Conservation (phyloP, 2,329 filamentous ascomycete species). For the Monosporascus cannonballus region DNA sequence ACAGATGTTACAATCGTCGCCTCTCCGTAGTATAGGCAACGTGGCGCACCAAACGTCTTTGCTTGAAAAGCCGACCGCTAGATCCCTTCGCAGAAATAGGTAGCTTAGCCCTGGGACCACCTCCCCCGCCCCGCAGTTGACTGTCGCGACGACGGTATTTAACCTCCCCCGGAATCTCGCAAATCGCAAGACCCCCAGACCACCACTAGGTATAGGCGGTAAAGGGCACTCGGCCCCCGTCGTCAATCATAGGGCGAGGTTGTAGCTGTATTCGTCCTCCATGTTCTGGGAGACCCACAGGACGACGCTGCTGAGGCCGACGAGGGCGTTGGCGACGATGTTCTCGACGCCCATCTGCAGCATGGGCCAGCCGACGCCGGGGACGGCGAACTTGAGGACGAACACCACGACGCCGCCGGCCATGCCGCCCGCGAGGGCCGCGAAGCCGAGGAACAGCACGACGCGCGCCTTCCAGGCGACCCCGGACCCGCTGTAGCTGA, state of each 20-base stretch:
- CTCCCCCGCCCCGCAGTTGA: too few species aligned
- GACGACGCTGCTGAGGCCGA: conserved; percentile 57
- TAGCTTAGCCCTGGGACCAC: too few species aligned
- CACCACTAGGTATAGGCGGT: too few species aligned
- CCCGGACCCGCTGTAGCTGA: conserved; percentile 55
- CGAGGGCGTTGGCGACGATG: conserved; percentile 57
- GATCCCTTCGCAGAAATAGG: too few species aligned
- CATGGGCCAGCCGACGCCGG: conserved; percentile 51
- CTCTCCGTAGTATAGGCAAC: too few species aligned
- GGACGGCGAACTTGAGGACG: conserved; percentile 58
- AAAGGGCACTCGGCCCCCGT: background rate
- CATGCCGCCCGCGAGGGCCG: conserved; percentile 60
- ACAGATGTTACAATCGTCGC: too few species aligned
- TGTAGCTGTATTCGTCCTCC: conserved; percentile 67
- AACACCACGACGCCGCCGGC: conserved; percentile 63
- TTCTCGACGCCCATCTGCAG: conserved; percentile 61
- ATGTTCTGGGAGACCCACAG: conserved; percentile 67
- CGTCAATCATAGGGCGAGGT: conserved; percentile 46
- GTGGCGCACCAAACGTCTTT: too few species aligned
- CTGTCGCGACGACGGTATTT: too few species aligned
- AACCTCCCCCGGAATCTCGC: too few species aligned
- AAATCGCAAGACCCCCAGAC: too few species aligned
- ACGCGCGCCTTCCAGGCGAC: conserved; percentile 65
- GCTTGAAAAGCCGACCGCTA: too few species aligned
- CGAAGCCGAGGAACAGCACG: conserved; percentile 62